These are phyloP conservation scores for Narthecium ossifragum DNA, from an alignment of 106 monocot genomes.

Conservation along the genomic window DNA sequence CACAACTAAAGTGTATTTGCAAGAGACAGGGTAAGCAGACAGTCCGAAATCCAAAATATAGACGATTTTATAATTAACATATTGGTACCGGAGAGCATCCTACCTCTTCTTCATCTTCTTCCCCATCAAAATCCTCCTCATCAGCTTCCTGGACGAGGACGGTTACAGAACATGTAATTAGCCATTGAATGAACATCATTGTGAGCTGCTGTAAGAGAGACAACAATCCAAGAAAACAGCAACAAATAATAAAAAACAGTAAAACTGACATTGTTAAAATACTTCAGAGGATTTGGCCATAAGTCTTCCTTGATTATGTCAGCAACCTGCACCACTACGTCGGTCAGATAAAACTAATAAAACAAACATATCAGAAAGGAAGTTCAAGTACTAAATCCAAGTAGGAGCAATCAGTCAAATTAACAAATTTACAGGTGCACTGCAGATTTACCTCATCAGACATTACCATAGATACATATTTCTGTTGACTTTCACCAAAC, in stretches of 20 bases:
- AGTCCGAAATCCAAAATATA: neutral
- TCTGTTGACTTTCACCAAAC: conserved; percentile 39
- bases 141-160: conserved; percentile 33
- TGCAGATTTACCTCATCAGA: conserved; percentile 34
- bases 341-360: neutral
- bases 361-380: no score
- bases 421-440: no score
- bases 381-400: no score
- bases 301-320: conserved; percentile 83
- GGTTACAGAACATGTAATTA: neutral
- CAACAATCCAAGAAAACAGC: no score
- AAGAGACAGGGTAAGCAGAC: no score
- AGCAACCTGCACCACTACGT: conserved; percentile 39
- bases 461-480: conserved; percentile 25
- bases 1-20: no score
- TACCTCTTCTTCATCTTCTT: conserved; percentile 45
- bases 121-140: conserved; percentile 43
- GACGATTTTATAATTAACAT: no score
- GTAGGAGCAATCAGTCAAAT: no score
- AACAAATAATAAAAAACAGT: no score
- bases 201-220: no score
- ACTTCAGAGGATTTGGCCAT: conserved; percentile 81
- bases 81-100: neutral
- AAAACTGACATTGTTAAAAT: conserved; percentile 82
- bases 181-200: no score